These are phyloP conservation scores for Boletus tomentosulus DNA, from an alignment of 768 basidiomycete species.

Conservation along the genomic window DNA sequence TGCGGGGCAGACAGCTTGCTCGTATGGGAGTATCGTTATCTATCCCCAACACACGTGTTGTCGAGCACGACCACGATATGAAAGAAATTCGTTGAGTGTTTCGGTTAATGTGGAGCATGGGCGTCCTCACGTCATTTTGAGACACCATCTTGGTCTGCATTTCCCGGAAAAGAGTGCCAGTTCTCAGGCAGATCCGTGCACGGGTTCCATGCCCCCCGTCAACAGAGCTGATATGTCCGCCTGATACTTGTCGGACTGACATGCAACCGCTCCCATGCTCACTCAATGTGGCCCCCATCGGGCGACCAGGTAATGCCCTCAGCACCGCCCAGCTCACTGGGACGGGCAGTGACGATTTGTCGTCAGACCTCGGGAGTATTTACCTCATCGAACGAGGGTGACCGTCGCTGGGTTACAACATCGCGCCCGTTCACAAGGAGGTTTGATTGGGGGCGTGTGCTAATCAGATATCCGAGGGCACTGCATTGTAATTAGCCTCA, in stretches of 20 bases:
- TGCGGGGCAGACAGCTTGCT: background rate
- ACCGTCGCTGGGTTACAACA: slow-evolving; percentile 28
- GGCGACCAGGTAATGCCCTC: background rate
- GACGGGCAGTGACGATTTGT: background rate
- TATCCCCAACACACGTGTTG: slow-evolving; percentile 5
- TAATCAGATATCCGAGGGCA: slow-evolving; percentile 37
- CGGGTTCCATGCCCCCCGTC: background rate
- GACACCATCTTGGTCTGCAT: no score
- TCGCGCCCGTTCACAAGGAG: slow-evolving; percentile 18
- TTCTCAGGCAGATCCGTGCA: slow-evolving; percentile 27
- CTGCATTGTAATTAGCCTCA: slow-evolving; percentile 36
- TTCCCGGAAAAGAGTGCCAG: no score
- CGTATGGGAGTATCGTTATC: slow-evolving; percentile 9
- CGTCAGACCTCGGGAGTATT: slow-evolving; percentile 13
- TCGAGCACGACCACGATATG: background rate
- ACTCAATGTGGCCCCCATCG: background rate
- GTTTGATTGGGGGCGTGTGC: slow-evolving; percentile 23
- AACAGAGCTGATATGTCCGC: background rate
- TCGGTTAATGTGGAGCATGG: slow-evolving; percentile 19
- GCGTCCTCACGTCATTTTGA: slow-evolving; percentile 14
- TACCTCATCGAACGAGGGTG: background rate
- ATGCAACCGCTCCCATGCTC: slow-evolving; percentile 14
- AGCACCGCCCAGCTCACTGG: background rate
- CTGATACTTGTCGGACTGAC: slow-evolving; percentile 18
- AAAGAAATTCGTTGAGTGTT: slow-evolving; percentile 4